Base-by-base conservation (phyloP, 805 yeast species). In the Komagataella pastoris region DNA sequence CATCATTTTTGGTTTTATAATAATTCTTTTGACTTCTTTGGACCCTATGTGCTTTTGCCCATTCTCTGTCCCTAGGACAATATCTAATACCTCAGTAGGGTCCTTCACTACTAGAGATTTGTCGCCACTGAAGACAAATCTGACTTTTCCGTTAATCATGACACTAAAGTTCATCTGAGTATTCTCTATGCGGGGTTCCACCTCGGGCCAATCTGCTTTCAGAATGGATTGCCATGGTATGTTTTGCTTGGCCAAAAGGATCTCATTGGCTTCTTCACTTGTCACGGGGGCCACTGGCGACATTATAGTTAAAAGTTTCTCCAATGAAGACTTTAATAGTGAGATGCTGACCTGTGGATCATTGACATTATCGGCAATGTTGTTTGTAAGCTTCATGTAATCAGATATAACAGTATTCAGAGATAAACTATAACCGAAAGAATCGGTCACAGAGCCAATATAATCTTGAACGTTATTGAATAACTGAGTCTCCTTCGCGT, bases 361-460 rank as follows among this genome's bases (percentile, higher is more conserved):
- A 44, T 73, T 72, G 3, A 70, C 47, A 0, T 76, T 73, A 2
- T 62, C 55, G 2, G 64, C 59, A 17, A 86, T 58, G 1, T 71
- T 57, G 58, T 81, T 78, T 8, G 95, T 84, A 49, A 83, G 64
- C 60, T 89, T 93, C 96, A 89, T 91, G 60, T 80, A 85, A 61
- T 89, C 95, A 0, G 97, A 87, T 21, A 93, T 77, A 1, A 88
- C 81, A 0, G 97, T 90, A 64, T 93, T 91, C 62, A 91, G 70
- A 0, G 89, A 73, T 24, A 85, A 66, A 0, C 78, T 74, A 1
- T 66, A 70, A 19, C 72, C 78, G 52, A 87, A 77, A 0, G 96
- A 79, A 6, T 69, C 71, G 14, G 84, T 76, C 7, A 88, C 74
- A 7, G 75, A 68, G 18, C 61, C 63, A 14, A 82, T 57, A 47